Evolutionary conservation across 495 filamentous ascomycete genomes (phyloP).

Genomic region (Sphaerosporella brunnea): DNA sequence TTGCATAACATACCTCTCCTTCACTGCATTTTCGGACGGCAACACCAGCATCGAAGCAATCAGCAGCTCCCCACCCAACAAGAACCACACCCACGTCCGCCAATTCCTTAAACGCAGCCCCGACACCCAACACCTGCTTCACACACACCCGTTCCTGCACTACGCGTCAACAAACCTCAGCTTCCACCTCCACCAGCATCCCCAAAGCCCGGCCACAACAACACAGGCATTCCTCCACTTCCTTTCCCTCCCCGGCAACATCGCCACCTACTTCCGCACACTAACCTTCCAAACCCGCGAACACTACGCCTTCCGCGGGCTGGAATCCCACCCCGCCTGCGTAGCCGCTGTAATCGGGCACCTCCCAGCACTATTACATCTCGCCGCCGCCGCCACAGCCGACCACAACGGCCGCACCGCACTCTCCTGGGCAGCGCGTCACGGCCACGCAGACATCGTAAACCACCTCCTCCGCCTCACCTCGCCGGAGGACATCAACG

Average conservation of each 20-base stretch:
- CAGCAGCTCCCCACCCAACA: neutral
- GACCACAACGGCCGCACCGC: neutral
- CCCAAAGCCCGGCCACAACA: neutral
- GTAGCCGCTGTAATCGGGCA: neutral
- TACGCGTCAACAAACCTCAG: neutral
- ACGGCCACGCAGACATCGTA: neutral
- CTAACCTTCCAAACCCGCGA: neutral
- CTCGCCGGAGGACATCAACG: neutral
- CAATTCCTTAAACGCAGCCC: too few relatives aligned
- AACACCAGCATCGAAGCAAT: too few relatives aligned
- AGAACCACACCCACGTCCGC: neutral
- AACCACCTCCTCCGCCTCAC: neutral
- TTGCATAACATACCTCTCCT: neutral
- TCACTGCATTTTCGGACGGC: neutral
- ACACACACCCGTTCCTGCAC: neutral
- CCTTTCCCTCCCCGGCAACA: neutral
- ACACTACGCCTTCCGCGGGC: neutral
- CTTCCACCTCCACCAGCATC: neutral
- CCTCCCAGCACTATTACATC: neutral
- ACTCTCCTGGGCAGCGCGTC: neutral
- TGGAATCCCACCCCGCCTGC: neutral
- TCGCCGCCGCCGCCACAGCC: neutral
- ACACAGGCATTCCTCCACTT: neutral
- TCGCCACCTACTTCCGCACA: neutral
- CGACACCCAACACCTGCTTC: too few relatives aligned